phyloP scores from a whole-genome alignment of 2,329 filamentous ascomycete genomes.

The Aspergillus sergii region DNA sequence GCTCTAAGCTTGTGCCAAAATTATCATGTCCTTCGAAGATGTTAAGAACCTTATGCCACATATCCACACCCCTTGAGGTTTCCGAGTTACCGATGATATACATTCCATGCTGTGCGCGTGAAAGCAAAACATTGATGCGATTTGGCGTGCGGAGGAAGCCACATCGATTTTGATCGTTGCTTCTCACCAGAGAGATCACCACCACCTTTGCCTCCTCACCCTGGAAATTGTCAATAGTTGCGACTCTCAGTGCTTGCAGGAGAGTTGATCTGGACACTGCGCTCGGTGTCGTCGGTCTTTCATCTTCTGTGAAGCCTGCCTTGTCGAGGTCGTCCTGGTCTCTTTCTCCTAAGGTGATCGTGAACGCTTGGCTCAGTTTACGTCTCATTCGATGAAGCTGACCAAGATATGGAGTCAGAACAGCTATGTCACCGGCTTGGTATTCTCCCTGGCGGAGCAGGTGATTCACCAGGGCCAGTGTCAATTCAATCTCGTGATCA shows the following conservation, averaged over 20 bases:
- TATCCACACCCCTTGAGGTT: constrained; percentile 59
- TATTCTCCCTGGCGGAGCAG: constrained; percentile 68
- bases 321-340: constrained; percentile 59
- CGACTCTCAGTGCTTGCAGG: constrained; percentile 55
- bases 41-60: constrained; percentile 64
- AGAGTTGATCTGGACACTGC: constrained; percentile 46
- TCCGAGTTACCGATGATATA: constrained; percentile 69
- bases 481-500: constrained; percentile 64
- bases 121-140: constrained; percentile 70
- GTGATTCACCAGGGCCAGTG: constrained; percentile 63
- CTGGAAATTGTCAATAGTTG: constrained; percentile 76
- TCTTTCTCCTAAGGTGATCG: constrained; percentile 65
- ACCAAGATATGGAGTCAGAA: constrained; percentile 65
- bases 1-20: constrained; percentile 54
- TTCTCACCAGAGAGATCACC: constrained; percentile 70
- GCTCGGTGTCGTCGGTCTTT: constrained; percentile 17
- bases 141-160: constrained; percentile 70
- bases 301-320: constrained; percentile 36
- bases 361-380: constrained; percentile 50
- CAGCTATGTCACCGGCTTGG: constrained; percentile 62
- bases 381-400: constrained; percentile 53
- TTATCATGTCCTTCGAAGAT: constrained; percentile 53
- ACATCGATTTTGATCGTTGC: constrained; percentile 60
- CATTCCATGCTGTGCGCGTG: constrained; percentile 69
- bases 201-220: constrained; percentile 75